Base-by-base conservation (phyloP, 148 eudicot genomes). In the Vaccinium vitisidaea region DNA sequence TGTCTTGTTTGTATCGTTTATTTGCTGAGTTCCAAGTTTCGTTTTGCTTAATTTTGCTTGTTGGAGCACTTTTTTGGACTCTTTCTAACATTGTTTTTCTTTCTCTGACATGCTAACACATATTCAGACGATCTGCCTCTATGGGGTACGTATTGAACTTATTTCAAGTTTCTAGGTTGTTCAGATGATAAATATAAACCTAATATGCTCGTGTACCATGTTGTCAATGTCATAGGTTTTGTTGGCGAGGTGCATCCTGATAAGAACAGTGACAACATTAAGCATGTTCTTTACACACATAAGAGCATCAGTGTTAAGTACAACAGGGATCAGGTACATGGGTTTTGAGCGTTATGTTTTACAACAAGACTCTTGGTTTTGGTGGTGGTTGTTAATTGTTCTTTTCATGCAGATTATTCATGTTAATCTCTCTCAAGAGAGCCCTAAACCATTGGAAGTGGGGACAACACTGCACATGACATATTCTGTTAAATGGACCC, bases 381-480 rank as follows among this genome's bases (percentile, higher is more conserved):
- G 23, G 54, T 6, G 54, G 48, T 81, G 3, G 18, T 49, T 56
- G n/a, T 49, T 63, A 27, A 63, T 54, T 55, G 36, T 30, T 63
- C 83, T 53, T 78, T 80, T 21, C 48, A 76, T 77, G 91, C 96
- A 96, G 99, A 93, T 96, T 52, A 96, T 96, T 89, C 98, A 94
- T 89, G 99, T 94, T 85, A 94, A 94, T 88, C 92, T 96, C 86
- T 92, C 98, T 80, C 99, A 93, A 88, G 99, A 93, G 83, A 85
- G 77, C 83, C 92, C 94, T 70, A 94, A 88, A 86, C 93, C 98
- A 21, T 85, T 96, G 89, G 99, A 96, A 92, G 95, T 88, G 69
- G 97, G 97, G 23, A 91, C 88, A 84, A 86, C 87, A 53, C 88
- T 93, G 88, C 95, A 96, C 85, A 91, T 96, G 97, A 94, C 99